Evolutionary conservation across 352 stramenopile species (phyloP), one percentile per base, ranked within the genome.

Genomic region (Hyaloperonospora brassicae): DNA sequence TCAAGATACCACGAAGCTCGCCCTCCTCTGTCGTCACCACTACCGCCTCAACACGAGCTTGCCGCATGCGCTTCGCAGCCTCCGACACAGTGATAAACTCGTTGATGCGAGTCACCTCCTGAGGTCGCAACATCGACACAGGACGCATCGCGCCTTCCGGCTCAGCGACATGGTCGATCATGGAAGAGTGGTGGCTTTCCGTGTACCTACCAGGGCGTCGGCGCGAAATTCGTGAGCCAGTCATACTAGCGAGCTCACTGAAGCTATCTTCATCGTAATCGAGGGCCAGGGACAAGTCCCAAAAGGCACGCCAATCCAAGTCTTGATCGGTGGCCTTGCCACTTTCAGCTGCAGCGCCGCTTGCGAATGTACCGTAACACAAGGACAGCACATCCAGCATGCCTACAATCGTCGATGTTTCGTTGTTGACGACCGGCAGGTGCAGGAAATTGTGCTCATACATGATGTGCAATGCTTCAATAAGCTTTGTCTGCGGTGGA

Each of bases 391-490:
- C 84, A 47, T 95, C 85, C 17, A 94, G 71, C 73, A 93, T 89
- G 31, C 85, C 85, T 7, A 87, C 55, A 64, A 93, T 94, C 14
- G 74, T 83, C 5, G 67, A 61, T 2, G 77, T 80, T 13, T 62
- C 73, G 22, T 84, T 53, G 40, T 98, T 92, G 11, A 97, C 93
- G 1, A 99, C 92, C 22, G 96, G 96, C 43, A 99, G 61, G 54
- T 98, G 96, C 27, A 99, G 66, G 64, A 98, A 98, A 53, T 95
- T 95, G 58, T 98, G 95, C 52, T 98, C 95, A 59, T 98, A 93
- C 95, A 98, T 98, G 22, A 97, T 89, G 62, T 98, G 95, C 39
- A 99, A 75, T 17, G 95, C 96, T 52, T 98, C 96, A 8, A 98
- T 70, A 9, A 98, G 86, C 25, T 88, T 96, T 4, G 89, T 97